Conservation (phyloP, 352 stramenopile species). For the Globisporangium recalcitrans region DNA sequence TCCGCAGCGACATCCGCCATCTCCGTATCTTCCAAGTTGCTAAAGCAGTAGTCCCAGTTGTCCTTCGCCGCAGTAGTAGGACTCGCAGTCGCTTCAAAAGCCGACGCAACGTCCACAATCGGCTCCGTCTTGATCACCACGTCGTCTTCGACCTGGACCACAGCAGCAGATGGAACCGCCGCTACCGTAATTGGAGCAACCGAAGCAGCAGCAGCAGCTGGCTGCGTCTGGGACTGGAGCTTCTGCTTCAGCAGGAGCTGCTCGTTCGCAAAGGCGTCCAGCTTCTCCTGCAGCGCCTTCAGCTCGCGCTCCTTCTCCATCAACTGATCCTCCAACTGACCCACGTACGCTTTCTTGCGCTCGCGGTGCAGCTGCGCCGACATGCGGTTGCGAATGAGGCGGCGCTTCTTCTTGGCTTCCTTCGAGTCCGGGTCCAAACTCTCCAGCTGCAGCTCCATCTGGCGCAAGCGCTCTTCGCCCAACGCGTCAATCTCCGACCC, state of each 20-base stretch:
- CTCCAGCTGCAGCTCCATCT: conserved; percentile 81
- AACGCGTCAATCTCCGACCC: conserved; percentile 52
- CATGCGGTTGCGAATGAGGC: conserved; percentile 86
- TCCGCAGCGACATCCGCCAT: conserved; percentile 52
- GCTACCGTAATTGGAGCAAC: background rate
- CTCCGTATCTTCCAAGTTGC: conserved; percentile 52
- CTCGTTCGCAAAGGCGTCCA: conserved; percentile 64
- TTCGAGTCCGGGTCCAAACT: conserved; percentile 84
- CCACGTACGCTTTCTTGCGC: conserved; percentile 86
- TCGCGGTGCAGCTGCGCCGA: conserved; percentile 83
- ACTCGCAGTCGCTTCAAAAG: conserved; percentile 25
- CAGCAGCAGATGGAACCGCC: background rate
- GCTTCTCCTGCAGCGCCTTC: conserved; percentile 64
- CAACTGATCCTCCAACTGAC: conserved; percentile 79
- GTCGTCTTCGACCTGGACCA: conserved; percentile 17
- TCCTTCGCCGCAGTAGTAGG: conserved; percentile 16
- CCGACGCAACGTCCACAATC: conserved; percentile 13
- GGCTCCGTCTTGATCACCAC: conserved; percentile 66
- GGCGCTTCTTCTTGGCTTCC: conserved; percentile 87
- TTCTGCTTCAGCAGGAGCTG: conserved; percentile 59
- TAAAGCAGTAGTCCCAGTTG: conserved; percentile 55
- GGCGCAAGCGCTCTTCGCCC: conserved; percentile 71
- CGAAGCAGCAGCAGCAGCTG: background rate
- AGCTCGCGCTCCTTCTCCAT: conserved; percentile 79
- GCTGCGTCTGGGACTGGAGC: conserved; percentile 11